Conservation (phyloP, 2,329 filamentous ascomycete genomes). For the Stromatinia cepivora region DNA sequence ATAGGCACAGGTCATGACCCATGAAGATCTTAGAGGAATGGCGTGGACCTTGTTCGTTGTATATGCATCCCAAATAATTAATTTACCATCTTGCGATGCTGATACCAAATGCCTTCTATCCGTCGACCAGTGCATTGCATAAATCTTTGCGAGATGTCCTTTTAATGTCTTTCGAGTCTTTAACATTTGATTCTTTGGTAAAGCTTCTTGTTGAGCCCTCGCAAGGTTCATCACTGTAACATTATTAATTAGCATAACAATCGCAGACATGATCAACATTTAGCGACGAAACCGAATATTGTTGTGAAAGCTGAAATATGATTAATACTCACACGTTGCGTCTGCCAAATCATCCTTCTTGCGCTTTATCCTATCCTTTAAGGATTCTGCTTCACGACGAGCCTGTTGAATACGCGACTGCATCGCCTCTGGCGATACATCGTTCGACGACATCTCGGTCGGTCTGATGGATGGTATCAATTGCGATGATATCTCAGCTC, state of each 20-base stretch:
- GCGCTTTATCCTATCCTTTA: conserved; percentile 98
- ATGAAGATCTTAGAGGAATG: conserved; percentile 93
- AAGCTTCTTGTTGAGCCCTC: conserved; percentile 85
- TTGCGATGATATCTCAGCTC: conserved; percentile 26
- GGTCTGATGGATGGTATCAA: conserved; percentile 27
- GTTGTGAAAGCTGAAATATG: conserved; percentile 9
- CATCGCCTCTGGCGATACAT: conserved; percentile 74
- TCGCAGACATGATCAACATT: not conserved
- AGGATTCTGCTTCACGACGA: conserved; percentile 92
- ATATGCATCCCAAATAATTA: conserved; percentile 99
- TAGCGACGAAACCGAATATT: not conserved
- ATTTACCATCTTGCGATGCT: conserved; percentile 96
- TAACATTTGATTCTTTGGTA: conserved; percentile 91
- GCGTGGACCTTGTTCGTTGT: conserved; percentile 99
- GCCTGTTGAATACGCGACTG: conserved; percentile 91
- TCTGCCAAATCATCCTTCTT: conserved; percentile 99
- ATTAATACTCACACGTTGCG: conserved; percentile 77
- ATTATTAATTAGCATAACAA: conserved; percentile 29
- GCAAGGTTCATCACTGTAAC: conserved; percentile 83
- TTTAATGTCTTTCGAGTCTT: conserved; percentile 96
- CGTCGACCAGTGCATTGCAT: conserved; percentile 99
- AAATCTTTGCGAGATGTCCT: conserved; percentile 98
- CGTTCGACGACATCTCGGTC: conserved; percentile 46
- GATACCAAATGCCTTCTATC: conserved; percentile 96
- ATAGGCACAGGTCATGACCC: conserved; percentile 99